A percentile compares a stretch with the other conserved stretches of the same genome.
These are phyloP conservation scores for Inonotus hispidus DNA, from an alignment of 1,284 basidiomycete species.

Conservation along the genomic window DNA sequence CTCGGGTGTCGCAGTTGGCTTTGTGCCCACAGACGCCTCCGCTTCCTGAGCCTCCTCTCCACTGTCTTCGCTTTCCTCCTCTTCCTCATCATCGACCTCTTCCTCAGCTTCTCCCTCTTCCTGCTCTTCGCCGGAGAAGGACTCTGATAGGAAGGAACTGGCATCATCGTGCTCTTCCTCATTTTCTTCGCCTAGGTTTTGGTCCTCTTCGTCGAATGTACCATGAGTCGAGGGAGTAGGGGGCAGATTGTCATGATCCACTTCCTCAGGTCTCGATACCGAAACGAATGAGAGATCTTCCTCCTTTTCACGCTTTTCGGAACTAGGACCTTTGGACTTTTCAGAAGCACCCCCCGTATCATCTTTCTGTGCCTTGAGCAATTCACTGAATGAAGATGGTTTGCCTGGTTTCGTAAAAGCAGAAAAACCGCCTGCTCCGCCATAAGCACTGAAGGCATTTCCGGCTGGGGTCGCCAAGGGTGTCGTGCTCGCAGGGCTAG, in stretches of 20 bases:
- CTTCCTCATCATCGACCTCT: conserved; percentile 25
- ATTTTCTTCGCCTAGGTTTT: conserved; percentile 20
- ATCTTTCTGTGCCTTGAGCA: conserved; percentile 30
- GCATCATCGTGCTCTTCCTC: conserved; percentile 23
- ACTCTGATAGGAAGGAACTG: conserved; percentile 21
- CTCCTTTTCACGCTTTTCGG: conserved; percentile 19
- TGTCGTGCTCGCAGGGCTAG: conserved; percentile 21
- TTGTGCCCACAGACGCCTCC: conserved; percentile 15
- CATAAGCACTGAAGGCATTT: conserved; percentile 34
- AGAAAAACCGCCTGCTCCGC: conserved; percentile 36
- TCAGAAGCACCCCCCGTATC: neutral
- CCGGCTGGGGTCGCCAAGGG: conserved; percentile 31
- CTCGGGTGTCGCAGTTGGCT: conserved; percentile 29
- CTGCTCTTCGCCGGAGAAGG: conserved; percentile 23
- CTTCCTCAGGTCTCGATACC: conserved; percentile 13
- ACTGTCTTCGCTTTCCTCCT: conserved; percentile 30
- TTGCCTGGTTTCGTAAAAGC: conserved; percentile 29
- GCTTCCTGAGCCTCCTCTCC: conserved; percentile 21
- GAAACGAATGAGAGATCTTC: conserved; percentile 14
- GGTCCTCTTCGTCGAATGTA: conserved; percentile 17
- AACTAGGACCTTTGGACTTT: neutral
- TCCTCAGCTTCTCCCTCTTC: conserved; percentile 26
- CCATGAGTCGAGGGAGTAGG: conserved; percentile 17
- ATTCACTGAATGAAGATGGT: conserved; percentile 34
- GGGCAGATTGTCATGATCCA: conserved; percentile 16